Evolutionary conservation across 2,329 filamentous ascomycete species (phyloP), one percentile per base, ranked within the genome.

Genomic region (Ophiocordyceps sinensis): DNA sequence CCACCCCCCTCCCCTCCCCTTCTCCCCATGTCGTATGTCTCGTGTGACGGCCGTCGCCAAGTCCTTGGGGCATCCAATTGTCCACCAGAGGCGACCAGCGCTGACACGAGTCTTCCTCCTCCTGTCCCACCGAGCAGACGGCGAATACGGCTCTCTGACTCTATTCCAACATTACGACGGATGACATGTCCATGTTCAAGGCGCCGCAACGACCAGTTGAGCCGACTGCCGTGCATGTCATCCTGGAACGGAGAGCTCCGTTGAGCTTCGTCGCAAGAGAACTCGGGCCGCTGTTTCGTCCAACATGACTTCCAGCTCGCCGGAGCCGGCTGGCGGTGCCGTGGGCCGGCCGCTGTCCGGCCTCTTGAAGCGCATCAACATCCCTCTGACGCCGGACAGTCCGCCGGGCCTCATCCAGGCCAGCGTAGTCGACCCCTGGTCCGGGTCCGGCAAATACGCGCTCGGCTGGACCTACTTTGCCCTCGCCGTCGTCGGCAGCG

Each of bases 381-480:
- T 81, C 44, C 74, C 75, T 3, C 61, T 77, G 40, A 77, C 71
- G 17, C 58, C 75, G 2, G 71, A 69, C 28, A 79, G 75, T 45
- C 74, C 75, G 1, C 65, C 76, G 1, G 77, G 77, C 13, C 63
- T 80, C 28, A 62, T 79, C 36, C 72, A 80, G 57, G 77, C 77
- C 17, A 60, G 77, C 47, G 74, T 70, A 1, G 64, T 79, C 43
- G 88, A 95, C 58, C 85, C 88, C 21, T 95, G 84, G 82, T 72
- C 60, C 23, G 65, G 85, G 54, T 79, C 87, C 19, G 85, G 82
- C 36, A 93, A 94, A 65, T 94, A 95, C 63, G 86, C 73, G 2
- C 64, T 85, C 40, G 85, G 82, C 43, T 94, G 86, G 78, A 85
- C 89, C 13, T 94, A 93, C 61, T 93, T 94, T 53, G 79, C 82